phyloP scores from a whole-genome alignment of 768 basidiomycete species.

The Saitozyma sp. region DNA sequence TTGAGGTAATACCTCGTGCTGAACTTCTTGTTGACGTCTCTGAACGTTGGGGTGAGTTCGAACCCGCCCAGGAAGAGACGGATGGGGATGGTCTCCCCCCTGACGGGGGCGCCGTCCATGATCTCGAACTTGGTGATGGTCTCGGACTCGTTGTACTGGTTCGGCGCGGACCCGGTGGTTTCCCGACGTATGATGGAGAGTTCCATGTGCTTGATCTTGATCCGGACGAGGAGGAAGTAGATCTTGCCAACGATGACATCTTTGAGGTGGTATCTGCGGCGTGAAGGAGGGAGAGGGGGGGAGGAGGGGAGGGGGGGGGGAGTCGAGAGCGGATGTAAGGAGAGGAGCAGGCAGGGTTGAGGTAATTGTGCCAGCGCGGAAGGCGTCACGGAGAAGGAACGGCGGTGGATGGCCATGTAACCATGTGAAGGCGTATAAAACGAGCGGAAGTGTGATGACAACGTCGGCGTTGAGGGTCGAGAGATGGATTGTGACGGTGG shows the following conservation, averaged over 20 bases:
- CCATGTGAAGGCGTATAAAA: neutral
- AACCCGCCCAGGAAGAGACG: constrained; percentile 96
- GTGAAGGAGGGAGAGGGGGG: neutral
- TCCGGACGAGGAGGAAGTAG: constrained; percentile 95
- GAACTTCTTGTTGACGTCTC: constrained; percentile 99
- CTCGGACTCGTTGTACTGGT: constrained; percentile 98
- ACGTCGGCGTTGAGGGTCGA: too few species aligned
- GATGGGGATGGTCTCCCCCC: constrained; percentile 98
- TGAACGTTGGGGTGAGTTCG: constrained; percentile 96
- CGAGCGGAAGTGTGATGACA: neutral
- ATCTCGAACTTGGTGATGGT: constrained; percentile 99
- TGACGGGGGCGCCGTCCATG: constrained; percentile 97
- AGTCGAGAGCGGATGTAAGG: neutral
- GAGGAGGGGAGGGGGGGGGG: neutral
- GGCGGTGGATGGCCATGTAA: too few species aligned
- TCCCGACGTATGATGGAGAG: constrained; percentile 95
- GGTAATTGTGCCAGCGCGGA: too few species aligned
- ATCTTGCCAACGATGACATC: constrained; percentile 99
- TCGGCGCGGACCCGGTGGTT: constrained; percentile 95
- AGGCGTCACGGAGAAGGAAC: neutral
- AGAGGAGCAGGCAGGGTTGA: neutral
- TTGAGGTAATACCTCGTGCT: constrained; percentile 96
- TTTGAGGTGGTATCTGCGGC: constrained; percentile 86
- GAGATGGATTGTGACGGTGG: too few species aligned
- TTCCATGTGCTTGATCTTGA: constrained; percentile 99